These are phyloP conservation scores for Calonectria hawksworthii DNA, from an alignment of 2,329 filamentous ascomycete genomes.

Conservation along the genomic window DNA sequence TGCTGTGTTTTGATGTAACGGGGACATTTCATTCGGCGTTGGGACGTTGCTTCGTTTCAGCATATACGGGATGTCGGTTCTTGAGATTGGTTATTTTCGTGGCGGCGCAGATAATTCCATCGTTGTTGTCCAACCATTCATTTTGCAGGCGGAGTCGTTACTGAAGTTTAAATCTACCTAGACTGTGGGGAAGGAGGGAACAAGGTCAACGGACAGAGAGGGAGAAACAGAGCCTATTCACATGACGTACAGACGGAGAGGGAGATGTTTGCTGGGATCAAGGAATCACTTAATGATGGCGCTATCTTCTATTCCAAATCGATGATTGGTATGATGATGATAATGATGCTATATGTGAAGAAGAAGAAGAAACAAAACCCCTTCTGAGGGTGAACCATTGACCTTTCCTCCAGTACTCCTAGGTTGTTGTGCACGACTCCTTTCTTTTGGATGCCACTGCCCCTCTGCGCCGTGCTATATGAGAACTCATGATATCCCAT, in stretches of 20 bases:
- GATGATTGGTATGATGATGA: constrained; percentile 27
- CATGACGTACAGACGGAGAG: constrained; percentile 6
- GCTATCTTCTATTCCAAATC: constrained; percentile 27
- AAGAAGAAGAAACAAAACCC: constrained; percentile 2
- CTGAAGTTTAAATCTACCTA: constrained; percentile 37
- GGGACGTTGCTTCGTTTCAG: constrained; percentile 48
- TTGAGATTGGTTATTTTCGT: constrained; percentile 51
- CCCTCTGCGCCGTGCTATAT: constrained; percentile 43
- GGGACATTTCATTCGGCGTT: constrained; percentile 49
- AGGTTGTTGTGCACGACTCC: constrained; percentile 22
- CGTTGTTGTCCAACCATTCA: constrained; percentile 43
- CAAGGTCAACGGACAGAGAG: neutral
- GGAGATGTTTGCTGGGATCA: constrained; percentile 24
- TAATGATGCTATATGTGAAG: constrained; percentile 7
- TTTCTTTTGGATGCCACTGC: constrained; percentile 32
- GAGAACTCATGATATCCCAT: constrained; percentile 38
- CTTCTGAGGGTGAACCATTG: constrained; percentile 28
- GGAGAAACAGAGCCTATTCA: constrained; percentile 20
- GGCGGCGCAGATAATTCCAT: constrained; percentile 45
- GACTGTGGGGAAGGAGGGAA: constrained; percentile 19
- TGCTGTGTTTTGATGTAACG: constrained; percentile 79
- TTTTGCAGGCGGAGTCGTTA: constrained; percentile 37
- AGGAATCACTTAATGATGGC: constrained; percentile 30
- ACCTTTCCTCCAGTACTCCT: constrained; percentile 27
- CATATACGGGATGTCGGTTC: constrained; percentile 45